Percentiles rank a stretch among this genome's conserved stretches.
These are phyloP conservation scores for Hymenoscyphus occultus DNA, from an alignment of 2,329 filamentous ascomycete genomes.

Conservation along the genomic window DNA sequence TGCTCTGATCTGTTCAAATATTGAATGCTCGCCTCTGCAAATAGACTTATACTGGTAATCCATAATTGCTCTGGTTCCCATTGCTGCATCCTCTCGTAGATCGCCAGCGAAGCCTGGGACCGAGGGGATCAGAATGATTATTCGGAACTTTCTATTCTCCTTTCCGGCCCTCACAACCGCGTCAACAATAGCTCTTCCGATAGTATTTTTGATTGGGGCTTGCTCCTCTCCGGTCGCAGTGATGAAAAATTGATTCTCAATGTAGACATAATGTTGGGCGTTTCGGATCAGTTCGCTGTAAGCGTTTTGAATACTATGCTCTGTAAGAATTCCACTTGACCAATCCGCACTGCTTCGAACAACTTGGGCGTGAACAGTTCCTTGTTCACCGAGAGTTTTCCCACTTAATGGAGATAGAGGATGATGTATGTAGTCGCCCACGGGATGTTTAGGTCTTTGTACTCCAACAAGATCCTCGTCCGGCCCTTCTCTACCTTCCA, in stretches of 20 bases:
- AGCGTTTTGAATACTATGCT: slow-evolving; percentile 84
- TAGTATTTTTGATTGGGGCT: slow-evolving; percentile 78
- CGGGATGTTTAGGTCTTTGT: slow-evolving; percentile 83
- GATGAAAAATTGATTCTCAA: slow-evolving; percentile 98
- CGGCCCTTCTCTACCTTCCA: slow-evolving; percentile 72
- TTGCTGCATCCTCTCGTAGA: slow-evolving; percentile 75
- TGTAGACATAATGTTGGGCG: slow-evolving; percentile 91
- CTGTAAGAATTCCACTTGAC: slow-evolving; percentile 84
- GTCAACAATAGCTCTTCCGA: slow-evolving; percentile 87
- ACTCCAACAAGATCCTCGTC: slow-evolving; percentile 86
- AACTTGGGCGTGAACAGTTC: slow-evolving; percentile 77
- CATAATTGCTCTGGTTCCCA: slow-evolving; percentile 88
- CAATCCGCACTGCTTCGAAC: slow-evolving; percentile 90
- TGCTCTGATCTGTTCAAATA: slow-evolving; percentile 72
- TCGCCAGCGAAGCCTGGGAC: slow-evolving; percentile 95
- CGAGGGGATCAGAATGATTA: slow-evolving; percentile 87
- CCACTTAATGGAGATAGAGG: slow-evolving; percentile 66
- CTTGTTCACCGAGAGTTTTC: slow-evolving; percentile 61
- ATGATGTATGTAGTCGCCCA: slow-evolving; percentile 83
- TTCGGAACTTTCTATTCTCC: slow-evolving; percentile 81
- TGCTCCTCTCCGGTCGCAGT: slow-evolving; percentile 90
- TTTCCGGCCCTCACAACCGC: slow-evolving; percentile 78
- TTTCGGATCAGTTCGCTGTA: slow-evolving; percentile 82
- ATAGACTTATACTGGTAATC: slow-evolving; percentile 98
- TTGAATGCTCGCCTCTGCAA: slow-evolving; percentile 85